phyloP scores from a whole-genome alignment of 345 rosid genomes.

The Eucalyptus caleyi region DNA sequence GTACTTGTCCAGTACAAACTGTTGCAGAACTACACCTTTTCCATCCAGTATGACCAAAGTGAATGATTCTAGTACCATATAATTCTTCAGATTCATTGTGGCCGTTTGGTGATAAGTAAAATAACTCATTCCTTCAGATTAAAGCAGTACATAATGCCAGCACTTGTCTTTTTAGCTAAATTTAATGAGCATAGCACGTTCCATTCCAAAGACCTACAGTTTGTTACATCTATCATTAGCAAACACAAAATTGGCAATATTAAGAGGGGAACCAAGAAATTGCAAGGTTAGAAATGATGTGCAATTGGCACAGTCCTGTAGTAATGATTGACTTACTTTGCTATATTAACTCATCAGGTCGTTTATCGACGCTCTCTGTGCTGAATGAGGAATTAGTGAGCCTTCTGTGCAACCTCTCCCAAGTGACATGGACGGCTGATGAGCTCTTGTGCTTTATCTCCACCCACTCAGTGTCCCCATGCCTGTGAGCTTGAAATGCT shows the following conservation, averaged over 20 bases:
- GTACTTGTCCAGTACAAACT: neutral
- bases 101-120: neutral
- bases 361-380: neutral
- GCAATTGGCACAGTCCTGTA: neutral
- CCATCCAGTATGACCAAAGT: neutral
- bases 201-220: neutral
- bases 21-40: neutral
- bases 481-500: neutral
- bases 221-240: neutral
- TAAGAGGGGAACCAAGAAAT: neutral
- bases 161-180: neutral
- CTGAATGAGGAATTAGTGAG: constrained; percentile 13
- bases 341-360: constrained; percentile 1
- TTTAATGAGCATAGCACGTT: neutral
- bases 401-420: constrained; percentile 13
- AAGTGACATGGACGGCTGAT: constrained; percentile 1
- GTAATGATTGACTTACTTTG: neutral
- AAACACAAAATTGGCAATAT: neutral
- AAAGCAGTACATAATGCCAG: neutral
- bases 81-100: neutral
- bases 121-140: neutral
- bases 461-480: neutral
- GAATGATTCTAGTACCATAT: neutral
- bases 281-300: neutral
- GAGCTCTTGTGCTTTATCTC: neutral